phyloP scores from a whole-genome alignment of 495 filamentous ascomycete species.

The Penicillium goetzii region DNA sequence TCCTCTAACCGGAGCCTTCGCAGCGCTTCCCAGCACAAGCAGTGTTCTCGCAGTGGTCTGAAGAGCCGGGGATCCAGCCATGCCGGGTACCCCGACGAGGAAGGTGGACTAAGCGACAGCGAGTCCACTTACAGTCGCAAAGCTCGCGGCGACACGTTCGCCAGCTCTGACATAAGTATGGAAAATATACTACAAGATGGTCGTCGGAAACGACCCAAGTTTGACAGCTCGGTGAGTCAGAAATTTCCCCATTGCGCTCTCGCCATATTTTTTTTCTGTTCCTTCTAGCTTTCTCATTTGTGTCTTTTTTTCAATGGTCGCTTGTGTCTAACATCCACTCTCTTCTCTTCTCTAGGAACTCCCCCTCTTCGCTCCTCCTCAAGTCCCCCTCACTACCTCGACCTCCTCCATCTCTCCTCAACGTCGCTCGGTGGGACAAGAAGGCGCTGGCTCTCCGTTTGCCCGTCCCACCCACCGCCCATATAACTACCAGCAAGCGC shows the following conservation, averaged over 20 bases:
- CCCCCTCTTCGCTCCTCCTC: conserved; percentile 89
- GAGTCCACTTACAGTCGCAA: conserved; percentile 77
- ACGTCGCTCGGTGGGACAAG: conserved; percentile 67
- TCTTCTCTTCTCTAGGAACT: conserved; percentile 74
- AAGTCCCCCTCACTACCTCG: conserved; percentile 85
- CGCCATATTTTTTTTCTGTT: conserved; percentile 16
- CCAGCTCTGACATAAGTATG: conserved; percentile 94
- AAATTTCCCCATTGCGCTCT: conserved; percentile 12
- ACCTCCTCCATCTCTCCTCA: conserved; percentile 92
- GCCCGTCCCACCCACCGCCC: conserved; percentile 70
- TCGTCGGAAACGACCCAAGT: conserved; percentile 93
- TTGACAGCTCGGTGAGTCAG: conserved; percentile 88
- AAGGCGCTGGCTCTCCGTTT: conserved; percentile 67
- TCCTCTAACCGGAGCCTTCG: conserved; percentile 77
- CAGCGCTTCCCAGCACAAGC: conserved; percentile 78
- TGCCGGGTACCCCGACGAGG: conserved; percentile 66
- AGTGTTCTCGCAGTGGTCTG: conserved; percentile 61
- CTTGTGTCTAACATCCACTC: conserved; percentile 16
- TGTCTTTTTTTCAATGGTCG: background rate
- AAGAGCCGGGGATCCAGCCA: conserved; percentile 75
- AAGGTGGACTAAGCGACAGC: conserved; percentile 76
- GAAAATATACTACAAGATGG: conserved; percentile 98
- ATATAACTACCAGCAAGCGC: conserved; percentile 69
- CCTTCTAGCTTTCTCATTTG: conserved; percentile 1
- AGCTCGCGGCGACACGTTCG: conserved; percentile 75